These are phyloP conservation scores for Fusarium avenaceum DNA, from an alignment of 2,329 filamentous ascomycete species.

Conservation along the genomic window DNA sequence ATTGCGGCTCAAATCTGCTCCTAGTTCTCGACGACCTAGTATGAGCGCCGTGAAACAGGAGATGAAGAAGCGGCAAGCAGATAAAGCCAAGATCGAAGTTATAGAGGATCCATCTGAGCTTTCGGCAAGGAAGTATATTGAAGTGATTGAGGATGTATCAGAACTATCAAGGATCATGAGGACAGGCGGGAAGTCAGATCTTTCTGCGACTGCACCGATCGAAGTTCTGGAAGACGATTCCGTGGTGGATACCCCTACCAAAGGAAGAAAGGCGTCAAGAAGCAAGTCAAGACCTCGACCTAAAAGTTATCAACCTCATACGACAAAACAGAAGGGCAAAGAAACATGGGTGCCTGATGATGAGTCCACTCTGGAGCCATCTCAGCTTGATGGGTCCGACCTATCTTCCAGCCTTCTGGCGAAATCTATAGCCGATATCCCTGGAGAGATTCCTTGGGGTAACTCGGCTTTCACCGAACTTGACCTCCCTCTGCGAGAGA, in stretches of 20 bases:
- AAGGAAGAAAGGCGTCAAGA: slow-evolving; percentile 49
- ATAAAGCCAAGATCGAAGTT: slow-evolving; percentile 29
- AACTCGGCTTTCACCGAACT: slow-evolving; percentile 76
- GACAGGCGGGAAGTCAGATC: slow-evolving; percentile 16
- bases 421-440: slow-evolving; percentile 69
- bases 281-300: slow-evolving; percentile 47
- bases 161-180: slow-evolving; percentile 41
- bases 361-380: slow-evolving; percentile 46
- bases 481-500: slow-evolving; percentile 63
- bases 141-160: slow-evolving; percentile 35
- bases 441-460: slow-evolving; percentile 71
- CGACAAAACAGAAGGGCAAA: slow-evolving; percentile 47
- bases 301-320: slow-evolving; percentile 41
- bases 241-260: slow-evolving; percentile 57
- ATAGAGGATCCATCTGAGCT: slow-evolving; percentile 30
- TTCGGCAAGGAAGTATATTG: slow-evolving; percentile 27
- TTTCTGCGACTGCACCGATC: slow-evolving; percentile 33
- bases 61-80: slow-evolving; percentile 40
- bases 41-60: slow-evolving; percentile 50
- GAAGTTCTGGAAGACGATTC: slow-evolving; percentile 56
- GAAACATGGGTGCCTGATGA: slow-evolving; percentile 51
- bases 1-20: slow-evolving; percentile 49
- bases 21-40: slow-evolving; percentile 45
- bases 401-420: slow-evolving; percentile 57
- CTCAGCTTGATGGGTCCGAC: slow-evolving; percentile 50